phyloP scores from a whole-genome alignment of 2,329 filamentous ascomycete genomes.

The Fusarium sp. region DNA sequence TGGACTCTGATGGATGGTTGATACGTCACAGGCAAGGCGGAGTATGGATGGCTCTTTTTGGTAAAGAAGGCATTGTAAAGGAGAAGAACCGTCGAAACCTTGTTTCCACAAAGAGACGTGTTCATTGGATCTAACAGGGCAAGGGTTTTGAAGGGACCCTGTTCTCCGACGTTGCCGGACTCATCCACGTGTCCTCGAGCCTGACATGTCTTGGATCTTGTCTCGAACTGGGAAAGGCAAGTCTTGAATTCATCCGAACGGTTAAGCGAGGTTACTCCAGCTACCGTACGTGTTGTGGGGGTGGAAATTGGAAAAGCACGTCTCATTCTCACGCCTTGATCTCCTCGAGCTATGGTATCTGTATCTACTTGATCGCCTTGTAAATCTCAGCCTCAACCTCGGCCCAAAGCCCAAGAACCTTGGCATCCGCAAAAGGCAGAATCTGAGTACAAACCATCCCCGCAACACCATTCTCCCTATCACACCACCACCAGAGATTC shows the following conservation, averaged over 20 bases:
- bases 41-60: background rate
- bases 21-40: background rate
- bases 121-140: background rate
- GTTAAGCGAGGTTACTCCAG: background rate
- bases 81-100: background rate
- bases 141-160: background rate
- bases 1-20: background rate
- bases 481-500: slow-evolving; percentile 73
- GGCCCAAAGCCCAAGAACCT: slow-evolving; percentile 57
- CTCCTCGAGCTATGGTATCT: background rate
- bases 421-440: slow-evolving; percentile 60
- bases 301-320: background rate
- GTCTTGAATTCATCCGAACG: background rate
- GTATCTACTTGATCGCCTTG: slow-evolving; percentile 31
- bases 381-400: slow-evolving; percentile 56
- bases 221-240: background rate
- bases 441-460: slow-evolving; percentile 65
- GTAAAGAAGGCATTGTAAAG: background rate
- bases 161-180: background rate
- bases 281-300: too few relatives aligned
- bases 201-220: background rate
- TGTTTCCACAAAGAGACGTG: background rate
- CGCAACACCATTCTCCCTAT: slow-evolving; percentile 69
- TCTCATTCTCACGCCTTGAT: background rate
- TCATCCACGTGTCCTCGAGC: background rate